Conservation (phyloP, 2,329 filamentous ascomycete genomes). For the Arachnomyces sp. region DNA sequence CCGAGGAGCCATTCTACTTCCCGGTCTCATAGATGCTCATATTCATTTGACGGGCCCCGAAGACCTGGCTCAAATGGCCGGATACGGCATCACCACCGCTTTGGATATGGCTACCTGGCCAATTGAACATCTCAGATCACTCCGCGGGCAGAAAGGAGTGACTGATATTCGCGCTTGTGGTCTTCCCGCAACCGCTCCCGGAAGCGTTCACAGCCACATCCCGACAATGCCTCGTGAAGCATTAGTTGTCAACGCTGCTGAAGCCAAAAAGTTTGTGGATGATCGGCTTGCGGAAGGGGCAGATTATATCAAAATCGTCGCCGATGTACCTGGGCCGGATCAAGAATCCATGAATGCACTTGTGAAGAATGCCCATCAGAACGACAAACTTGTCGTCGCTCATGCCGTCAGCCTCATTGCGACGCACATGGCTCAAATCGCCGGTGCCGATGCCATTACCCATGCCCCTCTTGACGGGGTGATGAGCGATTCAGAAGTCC, state of each 20-base stretch:
- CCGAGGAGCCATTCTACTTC: conserved; percentile 5
- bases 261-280: conserved; percentile 6
- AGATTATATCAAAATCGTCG: conserved; percentile 16
- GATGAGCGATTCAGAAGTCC: no score
- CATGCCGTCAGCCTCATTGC: conserved; percentile 3
- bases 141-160: no score
- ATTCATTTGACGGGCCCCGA: neutral
- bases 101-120: neutral
- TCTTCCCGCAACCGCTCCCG: conserved; percentile 4
- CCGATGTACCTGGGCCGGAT: conserved; percentile 12
- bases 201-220: conserved; percentile 7
- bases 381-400: conserved; percentile 8
- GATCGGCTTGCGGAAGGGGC: conserved; percentile 11
- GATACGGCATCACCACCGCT: neutral
- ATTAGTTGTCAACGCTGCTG: conserved; percentile 1
- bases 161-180: conserved; percentile 6
- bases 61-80: neutral
- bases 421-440: neutral
- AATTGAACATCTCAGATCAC: no score
- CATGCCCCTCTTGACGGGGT: no score
- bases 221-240: conserved; percentile 1
- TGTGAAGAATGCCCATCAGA: conserved; percentile 9
- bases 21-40: conserved; percentile 9
- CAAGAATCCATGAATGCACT: conserved; percentile 12
- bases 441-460: neutral